phyloP scores from a whole-genome alignment of 2,329 filamentous ascomycete species.

The Coniella lustricola region DNA sequence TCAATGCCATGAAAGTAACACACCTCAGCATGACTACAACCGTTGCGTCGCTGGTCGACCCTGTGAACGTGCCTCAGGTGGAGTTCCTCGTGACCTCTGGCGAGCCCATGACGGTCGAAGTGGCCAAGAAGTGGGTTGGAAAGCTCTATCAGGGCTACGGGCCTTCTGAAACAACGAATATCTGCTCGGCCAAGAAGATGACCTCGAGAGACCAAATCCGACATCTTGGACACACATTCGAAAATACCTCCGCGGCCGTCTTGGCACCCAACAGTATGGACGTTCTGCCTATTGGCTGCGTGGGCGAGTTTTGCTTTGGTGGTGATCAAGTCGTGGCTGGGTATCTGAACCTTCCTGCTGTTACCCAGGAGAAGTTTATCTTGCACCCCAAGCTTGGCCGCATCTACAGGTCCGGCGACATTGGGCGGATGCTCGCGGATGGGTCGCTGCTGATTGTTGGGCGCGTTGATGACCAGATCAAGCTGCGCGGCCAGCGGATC shows the following conservation, averaged over 20 bases:
- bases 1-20: slow-evolving; percentile 58
- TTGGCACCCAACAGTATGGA: slow-evolving; percentile 38
- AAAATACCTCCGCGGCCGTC: slow-evolving; percentile 71
- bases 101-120: slow-evolving; percentile 67
- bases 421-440: slow-evolving; percentile 71
- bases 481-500: slow-evolving; percentile 72
- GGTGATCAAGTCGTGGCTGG: slow-evolving; percentile 73
- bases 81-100: slow-evolving; percentile 74
- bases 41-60: slow-evolving; percentile 68
- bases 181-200: slow-evolving; percentile 70
- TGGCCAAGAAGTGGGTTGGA: slow-evolving; percentile 61
- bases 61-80: slow-evolving; percentile 61
- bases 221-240: slow-evolving; percentile 68
- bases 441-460: slow-evolving; percentile 68
- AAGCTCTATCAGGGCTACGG: slow-evolving; percentile 77
- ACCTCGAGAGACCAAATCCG: slow-evolving; percentile 51
- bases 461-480: slow-evolving; percentile 72
- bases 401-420: slow-evolving; percentile 76
- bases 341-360: slow-evolving; percentile 59
- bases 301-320: slow-evolving; percentile 82
- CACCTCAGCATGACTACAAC: slow-evolving; percentile 84
- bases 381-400: slow-evolving; percentile 61
- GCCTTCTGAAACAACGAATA: slow-evolving; percentile 81
- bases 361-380: slow-evolving; percentile 62
- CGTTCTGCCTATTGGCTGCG: slow-evolving; percentile 59